Evolutionary conservation across 179 eudicot genomes (phyloP).

Genomic region (Pouteria campechiana): DNA sequence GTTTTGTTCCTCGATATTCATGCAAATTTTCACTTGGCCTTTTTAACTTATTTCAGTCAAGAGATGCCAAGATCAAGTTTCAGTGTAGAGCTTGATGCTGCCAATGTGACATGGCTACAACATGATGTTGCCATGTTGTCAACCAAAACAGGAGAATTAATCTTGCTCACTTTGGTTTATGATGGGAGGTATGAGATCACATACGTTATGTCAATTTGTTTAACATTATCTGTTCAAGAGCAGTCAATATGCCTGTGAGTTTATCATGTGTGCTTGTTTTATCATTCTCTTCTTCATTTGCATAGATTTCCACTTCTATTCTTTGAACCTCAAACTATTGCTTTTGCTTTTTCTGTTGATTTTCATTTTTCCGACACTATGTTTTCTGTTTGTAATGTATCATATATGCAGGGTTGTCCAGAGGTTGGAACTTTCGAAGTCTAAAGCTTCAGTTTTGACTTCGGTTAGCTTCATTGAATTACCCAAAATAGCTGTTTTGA

Average conservation of each 20-base stretch:
- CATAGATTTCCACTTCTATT: background rate
- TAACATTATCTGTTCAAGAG: too few relatives aligned
- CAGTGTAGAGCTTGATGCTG: slow-evolving; percentile 89
- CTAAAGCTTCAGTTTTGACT: slow-evolving; percentile 94
- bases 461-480: slow-evolving; percentile 43
- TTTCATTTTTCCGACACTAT: too few relatives aligned
- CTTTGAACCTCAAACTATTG: background rate
- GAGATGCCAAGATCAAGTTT: slow-evolving; percentile 79
- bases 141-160: slow-evolving; percentile 85
- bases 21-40: too few relatives aligned
- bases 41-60: slow-evolving; percentile 34
- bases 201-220: too few relatives aligned
- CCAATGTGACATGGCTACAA: slow-evolving; percentile 91
- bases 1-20: background rate
- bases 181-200: slow-evolving; percentile 74
- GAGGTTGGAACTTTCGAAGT: slow-evolving; percentile 83
- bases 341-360: too few relatives aligned
- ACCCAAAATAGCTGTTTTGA: background rate
- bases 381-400: background rate
- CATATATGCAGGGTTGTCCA: slow-evolving; percentile 66
- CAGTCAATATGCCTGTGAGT: too few relatives aligned
- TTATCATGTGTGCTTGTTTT: too few relatives aligned
- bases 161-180: slow-evolving; percentile 76
- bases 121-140: slow-evolving; percentile 91
- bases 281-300: too few relatives aligned